Evolutionary conservation across 495 filamentous ascomycete species (phyloP), one percentile per base, ranked within the genome.

Genomic region (Cercophora newfieldiana): DNA sequence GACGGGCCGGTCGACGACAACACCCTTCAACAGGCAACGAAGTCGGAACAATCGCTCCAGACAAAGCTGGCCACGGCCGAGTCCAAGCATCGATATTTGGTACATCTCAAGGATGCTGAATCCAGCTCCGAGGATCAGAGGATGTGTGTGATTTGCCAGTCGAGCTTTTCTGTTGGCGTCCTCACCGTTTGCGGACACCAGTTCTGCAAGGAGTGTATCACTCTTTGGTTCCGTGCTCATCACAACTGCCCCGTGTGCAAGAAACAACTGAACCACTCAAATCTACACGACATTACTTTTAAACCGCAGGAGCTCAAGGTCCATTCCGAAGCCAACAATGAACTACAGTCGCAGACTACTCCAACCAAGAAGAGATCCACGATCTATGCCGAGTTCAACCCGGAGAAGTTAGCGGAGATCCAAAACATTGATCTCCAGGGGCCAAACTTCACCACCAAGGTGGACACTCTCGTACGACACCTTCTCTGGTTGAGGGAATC

Each of bases 101-200:
- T 82, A n/a, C 76, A 83, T 49, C 70, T 86, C 33, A 79, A 83
- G 64, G 74, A 81, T 25, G 63, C 68, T 0, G 89, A 92, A 19
- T 80, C 85, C 5, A 78, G 77, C 48, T 75, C 82, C n/a, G 69
- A 88, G 31, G 83, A 88, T 66, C 78, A 86, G 21, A 81, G 84
- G 48, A 85, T 87, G 21, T 97, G 93, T 74, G 83, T 94, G 66
- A 96, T 97, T 67, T 97, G 93, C 73, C 87, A 89, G 63, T 79
- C 81, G 1, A 67, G 78, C 5, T 93, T 96, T 73, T 89, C 90
- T 69, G 77, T 85, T 50, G 95, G 94, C 50, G 89, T 94, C 29
- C 80, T 99, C 70, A 97, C 94, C 1, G 83, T 89, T 2, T 99
- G 94, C 75, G 94, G 94, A 0, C 94, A 99, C 71, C 86, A 90